phyloP scores from a whole-genome alignment of 2,329 filamentous ascomycete species.

The Bipolaris bicolor region DNA sequence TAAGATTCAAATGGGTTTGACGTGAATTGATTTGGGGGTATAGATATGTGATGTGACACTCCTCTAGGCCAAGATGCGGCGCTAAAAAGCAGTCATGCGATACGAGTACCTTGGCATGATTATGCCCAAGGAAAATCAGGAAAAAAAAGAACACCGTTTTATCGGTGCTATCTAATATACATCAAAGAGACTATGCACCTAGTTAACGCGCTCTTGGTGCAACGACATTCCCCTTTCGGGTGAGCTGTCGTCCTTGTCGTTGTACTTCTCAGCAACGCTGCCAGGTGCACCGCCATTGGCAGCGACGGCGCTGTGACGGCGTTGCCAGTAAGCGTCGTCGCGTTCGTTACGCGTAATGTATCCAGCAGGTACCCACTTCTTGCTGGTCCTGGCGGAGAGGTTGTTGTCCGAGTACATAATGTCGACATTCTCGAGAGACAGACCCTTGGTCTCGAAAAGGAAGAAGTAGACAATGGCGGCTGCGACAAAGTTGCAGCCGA shows the following conservation, averaged over 20 bases:
- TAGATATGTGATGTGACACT: background rate
- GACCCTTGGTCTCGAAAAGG: slow-evolving; percentile 43
- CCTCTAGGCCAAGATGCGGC: background rate
- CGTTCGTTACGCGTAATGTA: slow-evolving; percentile 40
- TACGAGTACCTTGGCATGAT: background rate
- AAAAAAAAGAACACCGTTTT: background rate
- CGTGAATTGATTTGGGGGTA: background rate
- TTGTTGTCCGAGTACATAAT: slow-evolving; percentile 42
- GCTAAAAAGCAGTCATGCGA: background rate
- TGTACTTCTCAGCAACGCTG: slow-evolving; percentile 26
- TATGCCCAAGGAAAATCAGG: background rate
- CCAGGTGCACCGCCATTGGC: slow-evolving; percentile 12
- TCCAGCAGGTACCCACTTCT: slow-evolving; percentile 43
- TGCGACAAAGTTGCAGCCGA: slow-evolving; percentile 42
- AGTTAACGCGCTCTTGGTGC: slow-evolving; percentile 29
- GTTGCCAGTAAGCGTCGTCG: slow-evolving; percentile 37
- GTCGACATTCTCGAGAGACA: slow-evolving; percentile 46
- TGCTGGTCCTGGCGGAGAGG: slow-evolving; percentile 39
- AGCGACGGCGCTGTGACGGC: slow-evolving; percentile 29
- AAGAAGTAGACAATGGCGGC: slow-evolving; percentile 44
- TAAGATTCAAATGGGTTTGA: no score
- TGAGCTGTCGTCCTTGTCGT: slow-evolving; percentile 29
- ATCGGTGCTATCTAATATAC: background rate
- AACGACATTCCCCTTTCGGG: slow-evolving; percentile 29
- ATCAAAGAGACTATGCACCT: background rate